Evolutionary conservation across 768 basidiomycete genomes (phyloP).

Genomic region (Suillus sp.): DNA sequence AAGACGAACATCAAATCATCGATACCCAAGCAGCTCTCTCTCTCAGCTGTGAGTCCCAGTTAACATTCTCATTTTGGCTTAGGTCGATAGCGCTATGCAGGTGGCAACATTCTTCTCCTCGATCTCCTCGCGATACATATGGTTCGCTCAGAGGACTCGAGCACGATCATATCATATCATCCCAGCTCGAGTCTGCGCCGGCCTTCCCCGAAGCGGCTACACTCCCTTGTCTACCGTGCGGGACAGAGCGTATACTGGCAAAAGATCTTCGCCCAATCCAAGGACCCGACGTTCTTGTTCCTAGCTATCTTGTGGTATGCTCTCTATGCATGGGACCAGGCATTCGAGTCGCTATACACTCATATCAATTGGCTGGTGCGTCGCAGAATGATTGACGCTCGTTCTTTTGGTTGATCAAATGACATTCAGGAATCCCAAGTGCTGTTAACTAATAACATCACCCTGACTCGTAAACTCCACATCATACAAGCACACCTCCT

Average conservation of each 20-base stretch:
- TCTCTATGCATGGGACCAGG: constrained; percentile 63
- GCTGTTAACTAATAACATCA: constrained; percentile 37
- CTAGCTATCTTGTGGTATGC: constrained; percentile 57
- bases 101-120: constrained; percentile 29
- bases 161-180: constrained; percentile 40
- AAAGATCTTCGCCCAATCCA: constrained; percentile 33
- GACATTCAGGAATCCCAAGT: constrained; percentile 46
- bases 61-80: not conserved
- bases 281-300: constrained; percentile 37
- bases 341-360: constrained; percentile 51
- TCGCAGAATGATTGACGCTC: not conserved
- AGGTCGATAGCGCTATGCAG: constrained; percentile 11
- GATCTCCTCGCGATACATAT: constrained; percentile 44
- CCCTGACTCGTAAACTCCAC: constrained; percentile 55
- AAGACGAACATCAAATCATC: constrained; percentile 29
- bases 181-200: constrained; percentile 27
- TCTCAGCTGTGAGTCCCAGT: constrained; percentile 21
- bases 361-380: constrained; percentile 55
- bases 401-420: constrained; percentile 4
- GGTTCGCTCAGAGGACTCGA: constrained; percentile 31
- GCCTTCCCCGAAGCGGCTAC: constrained; percentile 31
- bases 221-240: constrained; percentile 34
- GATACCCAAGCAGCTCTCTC: constrained; percentile 37
- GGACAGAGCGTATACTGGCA: constrained; percentile 41
- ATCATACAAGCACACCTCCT: constrained; percentile 58